Base-by-base conservation (phyloP, 2,329 filamentous ascomycete species). In the Fusarium redolens region DNA sequence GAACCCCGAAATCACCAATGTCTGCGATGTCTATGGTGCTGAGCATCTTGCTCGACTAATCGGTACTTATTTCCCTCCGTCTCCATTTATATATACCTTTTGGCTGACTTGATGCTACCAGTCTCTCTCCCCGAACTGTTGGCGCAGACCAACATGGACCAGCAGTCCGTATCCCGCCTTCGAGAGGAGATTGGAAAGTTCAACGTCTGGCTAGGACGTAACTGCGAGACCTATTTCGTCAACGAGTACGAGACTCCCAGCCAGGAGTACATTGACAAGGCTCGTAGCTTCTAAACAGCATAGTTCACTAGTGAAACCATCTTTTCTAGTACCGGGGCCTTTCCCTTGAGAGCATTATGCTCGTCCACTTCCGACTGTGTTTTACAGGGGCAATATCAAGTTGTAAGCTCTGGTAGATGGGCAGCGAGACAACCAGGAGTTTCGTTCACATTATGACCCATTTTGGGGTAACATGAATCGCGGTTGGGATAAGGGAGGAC, bases 131-230 rank as follows among this genome's bases (percentile, higher is more conserved):
- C 96, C 1, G 96, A 99, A 80, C 90, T 98, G 44, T 91, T 98
- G 70, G 95, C 95, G 7, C 96, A 99, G 81, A 99, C 96, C 58
- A 98, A 98, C 83, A 97, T 99, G 95, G 96, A 98, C 79, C 88
- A 92, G 59, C 95, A 97, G 81, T 95, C 95, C 5, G 94, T 97
- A 45, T 93, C 92, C 70, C 92, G 95, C 51, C 89, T 98, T 31
- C 92, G 95, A 17, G 94, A 98, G 78, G 96, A 99, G 81, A 88
- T 99, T 20, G 88, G 90, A 75, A 96, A 95, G 82, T 92, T 99
- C 82, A 94, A 92, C 15, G 87, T 90, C 60, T 99, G 95, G 94
- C 86, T 99, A 61, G 89, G 92, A 66, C 93, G 92, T 75, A 91
- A 96, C 77, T 90, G 92, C 18, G 87, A 90, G 64, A 89, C 89